phyloP scores from a whole-genome alignment of 345 rosid species.

The Euclidium syriacum region DNA sequence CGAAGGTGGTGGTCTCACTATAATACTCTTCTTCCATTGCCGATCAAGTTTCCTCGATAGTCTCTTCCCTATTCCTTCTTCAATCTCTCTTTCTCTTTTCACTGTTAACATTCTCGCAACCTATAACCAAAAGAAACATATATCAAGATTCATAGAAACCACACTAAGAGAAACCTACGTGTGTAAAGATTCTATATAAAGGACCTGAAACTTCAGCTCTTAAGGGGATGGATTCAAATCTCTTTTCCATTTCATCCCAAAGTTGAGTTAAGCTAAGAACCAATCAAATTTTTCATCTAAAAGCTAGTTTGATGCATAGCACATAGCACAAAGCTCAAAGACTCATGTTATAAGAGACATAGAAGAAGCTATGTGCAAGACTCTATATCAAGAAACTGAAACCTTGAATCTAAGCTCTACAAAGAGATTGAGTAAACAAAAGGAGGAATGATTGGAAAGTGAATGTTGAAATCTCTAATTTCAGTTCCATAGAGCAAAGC shows the following conservation, averaged over 20 bases:
- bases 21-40: constrained; percentile 85
- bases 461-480: neutral
- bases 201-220: too few relatives aligned
- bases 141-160: too few relatives aligned
- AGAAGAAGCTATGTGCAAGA: neutral
- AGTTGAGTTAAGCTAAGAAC: too few relatives aligned
- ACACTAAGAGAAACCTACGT: too few relatives aligned
- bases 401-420: neutral
- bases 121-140: too few relatives aligned
- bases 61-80: constrained; percentile 82
- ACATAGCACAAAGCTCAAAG: constrained; percentile 1
- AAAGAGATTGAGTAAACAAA: neutral
- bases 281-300: too few relatives aligned
- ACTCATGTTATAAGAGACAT: neutral
- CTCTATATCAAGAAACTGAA: neutral
- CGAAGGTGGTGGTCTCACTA: constrained; percentile 83
- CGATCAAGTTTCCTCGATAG: constrained; percentile 86
- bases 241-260: too few relatives aligned
- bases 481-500: too few relatives aligned
- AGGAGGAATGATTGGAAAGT: neutral
- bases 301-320: too few relatives aligned
- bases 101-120: constrained; percentile 80
- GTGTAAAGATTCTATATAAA: too few relatives aligned
- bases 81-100: constrained; percentile 81
- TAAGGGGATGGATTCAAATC: too few relatives aligned